Percentiles rank a stretch among this genome's conserved stretches.
phyloP scores from a whole-genome alignment of 208 protist genomes.

The Herpetomonas samuelpessoai region DNA sequence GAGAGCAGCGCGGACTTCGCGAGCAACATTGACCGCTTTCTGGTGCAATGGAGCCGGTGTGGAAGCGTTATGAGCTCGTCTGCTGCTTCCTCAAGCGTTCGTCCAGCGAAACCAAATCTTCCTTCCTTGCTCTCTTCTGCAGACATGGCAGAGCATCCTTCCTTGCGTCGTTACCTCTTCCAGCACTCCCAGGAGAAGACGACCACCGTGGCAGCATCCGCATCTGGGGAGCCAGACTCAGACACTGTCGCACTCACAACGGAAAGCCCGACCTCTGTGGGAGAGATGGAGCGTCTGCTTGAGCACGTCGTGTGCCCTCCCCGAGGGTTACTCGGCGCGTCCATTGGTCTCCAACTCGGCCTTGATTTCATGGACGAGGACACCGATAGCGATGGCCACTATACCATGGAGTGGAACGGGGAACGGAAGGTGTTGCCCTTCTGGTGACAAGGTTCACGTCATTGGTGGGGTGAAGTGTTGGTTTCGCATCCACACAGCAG shows the following conservation, averaged over 20 bases:
- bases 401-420: conserved; percentile 31
- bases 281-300: neutral
- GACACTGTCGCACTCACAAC: neutral
- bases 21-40: too few relatives aligned
- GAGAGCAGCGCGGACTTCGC: too few relatives aligned
- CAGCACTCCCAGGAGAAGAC: neutral
- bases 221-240: neutral
- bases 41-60: neutral
- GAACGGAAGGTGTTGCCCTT: conserved; percentile 19
- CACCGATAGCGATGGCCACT: conserved; percentile 19
- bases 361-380: conserved; percentile 36
- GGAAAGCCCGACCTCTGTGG: neutral
- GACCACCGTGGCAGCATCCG: neutral
- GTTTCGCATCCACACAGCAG: too few relatives aligned
- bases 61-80: too few relatives aligned
- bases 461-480: too few relatives aligned
- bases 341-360: conserved; percentile 27
- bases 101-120: neutral
- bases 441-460: conserved; percentile 1
- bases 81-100: too few relatives aligned
- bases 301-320: neutral
- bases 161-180: neutral
- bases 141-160: neutral
- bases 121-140: neutral
- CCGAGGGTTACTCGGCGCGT: conserved; percentile 26